Base-by-base conservation (phyloP, 805 yeast genomes). In the Tetrapisispora iriomotensis region DNA sequence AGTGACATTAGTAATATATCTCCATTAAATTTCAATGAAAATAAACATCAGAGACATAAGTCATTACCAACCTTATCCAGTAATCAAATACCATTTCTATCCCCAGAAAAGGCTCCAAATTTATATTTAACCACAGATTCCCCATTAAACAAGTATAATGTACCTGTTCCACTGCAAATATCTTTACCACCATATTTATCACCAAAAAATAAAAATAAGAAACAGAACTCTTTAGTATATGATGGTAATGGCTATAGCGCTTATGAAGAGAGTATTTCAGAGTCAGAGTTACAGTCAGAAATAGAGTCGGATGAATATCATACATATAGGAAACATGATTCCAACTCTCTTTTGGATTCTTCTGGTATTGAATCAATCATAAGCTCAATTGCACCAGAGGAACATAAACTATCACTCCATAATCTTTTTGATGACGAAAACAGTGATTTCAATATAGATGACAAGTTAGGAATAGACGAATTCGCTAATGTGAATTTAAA, bases 81-180 rank as follows among this genome's bases (percentile, higher is more conserved):
- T 10, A 38, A 40, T 8, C 44, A 37, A 13, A 27, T 36, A 26
- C 9, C 4, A 8, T 3, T 25, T 3, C 29, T 22, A 17, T 23
- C 39, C 5, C 34, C 34, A 12, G 21, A 29, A 7, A 29, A 29
- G 10, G 20, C 15, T 14, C 44, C 42, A n/a, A 44, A 52, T 32
- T 46, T 66, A 12, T 64, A 60, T 37, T 39, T 66, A 15, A 51
- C 64, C 8, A 55, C 67, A 3, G 56, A 60, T 28, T 61, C 69
- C 0, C 61, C 66, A 7, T 41, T 65, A 29, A 66, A 64, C 43
- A 43, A 43, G 14, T 53, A 53, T 27, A 43, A 47, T 12, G 49
- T 65, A 1, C 63, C 71, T 1, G 54, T 66, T 1, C 71, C 71
- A 8, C 49, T 62, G 12, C 65, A 65, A 38, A 51, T 60, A 6